Evolutionary conservation across 1,139 yeast genomes (phyloP), one percentile per base, ranked within the genome.

Genomic region (Scheffersomyces quercinus): DNA sequence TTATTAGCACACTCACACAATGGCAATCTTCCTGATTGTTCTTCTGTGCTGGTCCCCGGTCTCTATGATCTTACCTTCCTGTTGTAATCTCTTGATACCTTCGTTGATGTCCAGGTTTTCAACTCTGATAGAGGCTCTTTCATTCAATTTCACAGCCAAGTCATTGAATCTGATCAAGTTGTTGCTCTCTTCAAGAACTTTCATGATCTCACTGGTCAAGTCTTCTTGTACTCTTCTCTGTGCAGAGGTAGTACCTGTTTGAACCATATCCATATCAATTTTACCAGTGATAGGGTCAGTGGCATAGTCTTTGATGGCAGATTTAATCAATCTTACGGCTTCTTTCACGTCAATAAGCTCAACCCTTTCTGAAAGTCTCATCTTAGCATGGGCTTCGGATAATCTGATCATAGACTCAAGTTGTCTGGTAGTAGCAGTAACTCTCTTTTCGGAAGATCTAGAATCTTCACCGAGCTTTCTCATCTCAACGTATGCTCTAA

Each of bases 371-470:
- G 93, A 79, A 36, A 93, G 73, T 54, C 97, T 81, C 96, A 95
- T 88, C 66, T 90, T 91, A 2, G 99, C 99, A 62, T 93, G 99
- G 0, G 99, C 99, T 66, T 93, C 99, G 0, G 96, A 69, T 39
- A 93, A 73, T 60, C 99, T 83, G 55, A 91, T 90, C 35, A 31
- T 31, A n/a, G 35, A 31, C 35, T 31, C 35, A 47, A 93, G 73
- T 63, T 95, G 99, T 68, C 99, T 81, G 1, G 99, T 93, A 1
- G 99, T 93, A 4, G 99, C 99, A 1, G 99, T 93, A 53, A 93
- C 88, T 56, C 99, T 77, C 68, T 86, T 87, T 54, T 93, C 98
- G 5, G 90, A 76, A 1, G 91, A 74, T 49, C 97, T 76, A 10
- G 87, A 80, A 60, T 91, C 98, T 60, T 93, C 98, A 40, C 99